These are phyloP conservation scores for Macrophomina pseudophaseolina DNA, from an alignment of 2,329 filamentous ascomycete genomes.

Conservation along the genomic window DNA sequence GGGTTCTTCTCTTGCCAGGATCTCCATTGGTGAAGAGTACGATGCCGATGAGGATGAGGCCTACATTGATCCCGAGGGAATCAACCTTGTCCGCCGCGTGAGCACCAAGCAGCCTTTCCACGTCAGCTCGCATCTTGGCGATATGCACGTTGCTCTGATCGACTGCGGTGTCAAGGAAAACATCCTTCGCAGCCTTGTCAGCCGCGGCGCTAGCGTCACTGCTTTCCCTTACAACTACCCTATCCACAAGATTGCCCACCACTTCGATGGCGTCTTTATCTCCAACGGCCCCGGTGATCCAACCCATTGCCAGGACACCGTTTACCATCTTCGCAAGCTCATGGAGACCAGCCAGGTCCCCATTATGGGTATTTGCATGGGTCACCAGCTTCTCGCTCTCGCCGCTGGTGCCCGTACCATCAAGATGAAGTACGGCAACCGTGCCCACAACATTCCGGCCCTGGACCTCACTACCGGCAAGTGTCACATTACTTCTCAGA, in stretches of 20 bases:
- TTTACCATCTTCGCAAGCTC: conserved; percentile 87
- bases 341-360: conserved; percentile 92
- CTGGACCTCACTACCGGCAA: conserved; percentile 93
- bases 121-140: conserved; percentile 80
- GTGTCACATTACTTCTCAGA: conserved; percentile 98
- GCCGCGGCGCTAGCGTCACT: conserved; percentile 88
- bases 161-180: conserved; percentile 99
- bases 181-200: conserved; percentile 92
- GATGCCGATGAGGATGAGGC: conserved; percentile 98
- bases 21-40: conserved; percentile 96
- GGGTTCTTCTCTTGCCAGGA: conserved; percentile 92
- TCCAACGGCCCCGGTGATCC: conserved; percentile 98
- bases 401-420: conserved; percentile 87
- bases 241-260: conserved; percentile 96
- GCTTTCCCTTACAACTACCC: conserved; percentile 97
- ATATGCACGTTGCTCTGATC: conserved; percentile 89
- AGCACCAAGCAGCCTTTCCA: conserved; percentile 99
- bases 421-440: conserved; percentile 99
- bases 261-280: conserved; percentile 99
- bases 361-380: conserved; percentile 97
- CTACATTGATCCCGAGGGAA: conserved; percentile 91
- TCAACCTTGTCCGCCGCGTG: conserved; percentile 94
- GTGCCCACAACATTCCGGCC: conserved; percentile 97
- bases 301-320: conserved; percentile 92
- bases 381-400: conserved; percentile 92